Base-by-base conservation (phyloP, 2,329 filamentous ascomycete species). In the Chrysoporthe austroafricana region DNA sequence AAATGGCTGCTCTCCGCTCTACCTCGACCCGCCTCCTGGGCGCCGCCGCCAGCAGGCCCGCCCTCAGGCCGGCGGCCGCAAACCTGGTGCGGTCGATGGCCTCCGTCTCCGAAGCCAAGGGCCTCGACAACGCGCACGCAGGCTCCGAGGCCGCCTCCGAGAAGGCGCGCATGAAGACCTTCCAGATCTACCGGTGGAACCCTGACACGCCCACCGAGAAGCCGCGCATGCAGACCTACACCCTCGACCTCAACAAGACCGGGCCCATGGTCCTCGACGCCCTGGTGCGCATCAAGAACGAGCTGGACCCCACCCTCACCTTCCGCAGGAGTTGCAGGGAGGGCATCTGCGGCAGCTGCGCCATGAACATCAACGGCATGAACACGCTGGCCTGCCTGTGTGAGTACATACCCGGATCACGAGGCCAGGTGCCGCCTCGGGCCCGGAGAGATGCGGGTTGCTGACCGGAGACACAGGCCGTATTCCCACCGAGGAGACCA, bases 321-420 rank as follows among this genome's bases (percentile, higher is more conserved):
- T 99, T 99, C 87, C 89, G 96, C 79, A 84, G 96, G 80, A 96
- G 92, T 81, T 99, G 96, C 84, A 88, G 96, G 83, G 96, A 99
- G 87, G 96, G 96, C 74, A 99, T 99, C 77, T 99, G 96, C 79
- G 96, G 96, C 73, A 97, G 93, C 81, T 99, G 96, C 80, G 96
- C 96, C 73, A 99, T 99, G 96, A 99, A 99, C 86, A 98, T 99
- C 80, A 96, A 98, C 80, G 96, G 96, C 80, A 92, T 96, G 77
- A 99, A 99, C 85, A 99, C 96, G 67, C 84, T 99, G 76, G 96
- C 96, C 74, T 99, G 96, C 83, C 84, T 99, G 78, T 99, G 96
- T 97, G 92, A 75, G 91, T 89, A 44, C 13, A n/a, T 14, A 26
- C 26, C 4, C 32, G 9, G 34, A 11, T 48, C 44, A n/a, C 46